Conservation (phyloP, 2,329 filamentous ascomycete genomes). For the Neofusicoccum kwambonambiense region DNA sequence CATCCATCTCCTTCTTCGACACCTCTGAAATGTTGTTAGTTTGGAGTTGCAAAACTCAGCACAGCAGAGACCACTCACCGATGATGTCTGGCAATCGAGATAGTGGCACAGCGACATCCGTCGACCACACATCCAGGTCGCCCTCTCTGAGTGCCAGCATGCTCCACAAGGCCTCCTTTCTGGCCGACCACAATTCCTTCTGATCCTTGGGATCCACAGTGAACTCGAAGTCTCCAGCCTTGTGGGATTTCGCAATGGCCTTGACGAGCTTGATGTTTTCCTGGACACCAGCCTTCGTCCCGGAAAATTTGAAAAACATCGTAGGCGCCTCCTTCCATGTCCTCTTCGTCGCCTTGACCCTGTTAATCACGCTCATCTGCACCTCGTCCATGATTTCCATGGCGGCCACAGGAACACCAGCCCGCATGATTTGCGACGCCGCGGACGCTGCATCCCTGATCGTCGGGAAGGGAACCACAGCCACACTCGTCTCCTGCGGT, state of each 20-base stretch:
- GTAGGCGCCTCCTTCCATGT: constrained; percentile 76
- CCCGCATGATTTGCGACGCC: constrained; percentile 72
- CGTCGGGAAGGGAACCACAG: constrained; percentile 74
- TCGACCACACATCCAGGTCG: constrained; percentile 60
- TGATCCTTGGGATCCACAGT: constrained; percentile 54
- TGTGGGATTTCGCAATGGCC: constrained; percentile 63
- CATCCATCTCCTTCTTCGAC: constrained; percentile 85
- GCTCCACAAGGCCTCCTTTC: constrained; percentile 61
- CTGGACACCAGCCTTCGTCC: constrained; percentile 66
- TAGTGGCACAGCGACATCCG: constrained; percentile 62
- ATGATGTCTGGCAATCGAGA: constrained; percentile 63
- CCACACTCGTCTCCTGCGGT: constrained; percentile 73
- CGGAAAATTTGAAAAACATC: constrained; percentile 82
- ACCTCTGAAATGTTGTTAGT: constrained; percentile 56
- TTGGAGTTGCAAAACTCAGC: neutral
- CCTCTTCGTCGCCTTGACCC: constrained; percentile 66
- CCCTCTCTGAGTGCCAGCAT: constrained; percentile 58
- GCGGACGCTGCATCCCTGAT: constrained; percentile 74
- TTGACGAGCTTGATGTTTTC: constrained; percentile 73
- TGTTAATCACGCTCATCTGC: constrained; percentile 80
- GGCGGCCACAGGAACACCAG: constrained; percentile 69
- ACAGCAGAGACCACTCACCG: constrained; percentile 35
- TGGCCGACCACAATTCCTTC: constrained; percentile 58
- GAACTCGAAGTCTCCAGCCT: constrained; percentile 55
- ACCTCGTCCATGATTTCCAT: constrained; percentile 90